A percentile compares a stretch with the other conserved stretches of the same genome.
phyloP scores from a whole-genome alignment of 2,329 filamentous ascomycete genomes.

The Hypoxylon sp. region DNA sequence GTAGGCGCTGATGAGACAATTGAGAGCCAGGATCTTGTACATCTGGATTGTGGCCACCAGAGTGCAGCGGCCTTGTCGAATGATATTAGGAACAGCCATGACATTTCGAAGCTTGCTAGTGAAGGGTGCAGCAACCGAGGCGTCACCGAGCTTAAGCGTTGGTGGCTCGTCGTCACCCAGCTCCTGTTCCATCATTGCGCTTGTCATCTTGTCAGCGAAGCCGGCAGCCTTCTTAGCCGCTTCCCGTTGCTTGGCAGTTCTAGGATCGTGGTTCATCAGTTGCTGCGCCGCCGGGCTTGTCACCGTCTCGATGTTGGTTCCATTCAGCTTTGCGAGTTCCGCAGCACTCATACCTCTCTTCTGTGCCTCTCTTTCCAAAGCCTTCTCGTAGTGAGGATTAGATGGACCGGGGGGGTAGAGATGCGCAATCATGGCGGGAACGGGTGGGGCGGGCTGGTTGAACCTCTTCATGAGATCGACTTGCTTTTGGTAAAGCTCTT shows the following conservation, averaged over 20 bases:
- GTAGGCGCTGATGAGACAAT: conserved; percentile 98
- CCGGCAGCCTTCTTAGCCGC: conserved; percentile 78
- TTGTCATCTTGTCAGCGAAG: conserved; percentile 87
- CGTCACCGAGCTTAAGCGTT: conserved; percentile 95
- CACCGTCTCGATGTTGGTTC: conserved; percentile 71
- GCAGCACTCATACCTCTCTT: conserved; percentile 78
- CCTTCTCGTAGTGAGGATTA: conserved; percentile 95
- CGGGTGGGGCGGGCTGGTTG: conserved; percentile 92
- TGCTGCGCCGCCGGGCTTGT: conserved; percentile 74
- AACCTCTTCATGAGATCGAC: conserved; percentile 91
- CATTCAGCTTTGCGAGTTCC: conserved; percentile 67
- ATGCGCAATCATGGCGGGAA: conserved; percentile 92
- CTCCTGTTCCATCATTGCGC: conserved; percentile 90
- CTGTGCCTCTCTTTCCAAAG: conserved; percentile 85
- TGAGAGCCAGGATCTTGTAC: conserved; percentile 99
- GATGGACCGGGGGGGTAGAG: conserved; percentile 89
- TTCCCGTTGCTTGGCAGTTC: conserved; percentile 71
- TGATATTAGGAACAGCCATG: conserved; percentile 96
- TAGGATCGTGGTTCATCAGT: conserved; percentile 66
- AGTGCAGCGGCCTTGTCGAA: conserved; percentile 96
- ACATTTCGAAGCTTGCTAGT: conserved; percentile 98
- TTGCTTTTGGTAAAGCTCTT: conserved; percentile 98
- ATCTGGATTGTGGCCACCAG: conserved; percentile 99
- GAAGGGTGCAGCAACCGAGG: conserved; percentile 96
- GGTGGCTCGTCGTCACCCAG: conserved; percentile 91